These are phyloP conservation scores for Pseudogymnoascus sp. DNA, from an alignment of 2,329 filamentous ascomycete species.

Conservation along the genomic window DNA sequence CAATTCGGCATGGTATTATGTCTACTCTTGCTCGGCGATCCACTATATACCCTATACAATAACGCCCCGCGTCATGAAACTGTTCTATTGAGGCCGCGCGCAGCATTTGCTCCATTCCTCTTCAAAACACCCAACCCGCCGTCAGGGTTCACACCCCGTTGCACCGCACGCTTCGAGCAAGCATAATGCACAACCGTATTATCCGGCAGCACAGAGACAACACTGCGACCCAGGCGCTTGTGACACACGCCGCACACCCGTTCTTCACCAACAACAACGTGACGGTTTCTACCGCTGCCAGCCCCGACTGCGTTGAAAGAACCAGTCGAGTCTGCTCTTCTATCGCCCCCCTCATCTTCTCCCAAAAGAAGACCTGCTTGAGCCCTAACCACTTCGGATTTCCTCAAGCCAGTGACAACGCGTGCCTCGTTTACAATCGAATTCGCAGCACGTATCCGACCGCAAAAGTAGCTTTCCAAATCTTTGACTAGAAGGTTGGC, in stretches of 20 bases:
- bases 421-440: constrained; percentile 71
- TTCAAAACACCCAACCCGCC: background rate
- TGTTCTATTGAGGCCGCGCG: background rate
- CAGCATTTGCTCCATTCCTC: background rate
- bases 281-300: constrained; percentile 47
- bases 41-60: constrained; percentile 5
- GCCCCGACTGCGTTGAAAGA: constrained; percentile 35
- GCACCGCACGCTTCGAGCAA: constrained; percentile 50
- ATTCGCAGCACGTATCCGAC: constrained; percentile 79
- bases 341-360: constrained; percentile 45
- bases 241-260: constrained; percentile 86
- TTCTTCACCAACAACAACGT: constrained; percentile 80
- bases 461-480: constrained; percentile 83
- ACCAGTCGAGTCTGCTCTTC: constrained; percentile 26
- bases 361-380: constrained; percentile 69
- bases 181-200: constrained; percentile 75
- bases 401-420: constrained; percentile 67
- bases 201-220: constrained; percentile 82
- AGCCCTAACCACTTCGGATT: constrained; percentile 68
- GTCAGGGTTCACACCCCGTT: constrained; percentile 20
- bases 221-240: constrained; percentile 83
- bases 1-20: background rate
- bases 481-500: constrained; percentile 67
- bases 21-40: background rate
- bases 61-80: constrained; percentile 2